Evolutionary conservation across 2,329 filamentous ascomycete genomes (phyloP), one percentile per base, ranked within the genome.

Genomic region (Gremmenia infestans): DNA sequence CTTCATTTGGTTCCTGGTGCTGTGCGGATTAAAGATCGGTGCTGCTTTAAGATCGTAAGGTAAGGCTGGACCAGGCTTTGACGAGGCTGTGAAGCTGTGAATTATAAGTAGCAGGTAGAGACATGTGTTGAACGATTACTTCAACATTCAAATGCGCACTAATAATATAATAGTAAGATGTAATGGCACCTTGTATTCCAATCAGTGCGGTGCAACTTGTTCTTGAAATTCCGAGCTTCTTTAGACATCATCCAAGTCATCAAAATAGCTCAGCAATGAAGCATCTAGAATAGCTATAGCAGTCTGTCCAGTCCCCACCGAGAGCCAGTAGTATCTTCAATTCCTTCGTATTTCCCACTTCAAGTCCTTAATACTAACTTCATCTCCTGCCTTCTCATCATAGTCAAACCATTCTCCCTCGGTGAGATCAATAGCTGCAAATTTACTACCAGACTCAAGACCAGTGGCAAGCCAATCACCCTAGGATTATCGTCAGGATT

Each of bases 351-450:
- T 88, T 63, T 91, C 86, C 91, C 91, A 99, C 59, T 83, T 89
- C 54, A 96, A 72, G 32, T 94, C 89, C 70, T 91, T 93, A 71
- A 97, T 91, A 72, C 89, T 94, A 48, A 97, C 92, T 72, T 97
- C 92, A 50, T 96, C 90, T 0, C 87, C 81, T 0, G 89, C 81
- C 77, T 97, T 97, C 74, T 97, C 92, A 65, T 97, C 92, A 67
- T 97, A 99, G 66, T 97, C 93, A 72, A 88, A 99, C 94, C 94
- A 99, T 67, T 99, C 94, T 25, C 89, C 93, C 28, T 99, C 94
- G 0, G 78, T 77, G 54, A 99, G 74, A 64, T 97, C 92, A 53
- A 97, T 88, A 5, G 75, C 83, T 0, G 83, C 79, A 68, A 99
- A 99, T 66, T 90, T 89, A 42, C 89, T 94, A 9, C 79, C 80